Conservation (phyloP, 1,139 yeast genomes). For the Candida gigantensis region DNA sequence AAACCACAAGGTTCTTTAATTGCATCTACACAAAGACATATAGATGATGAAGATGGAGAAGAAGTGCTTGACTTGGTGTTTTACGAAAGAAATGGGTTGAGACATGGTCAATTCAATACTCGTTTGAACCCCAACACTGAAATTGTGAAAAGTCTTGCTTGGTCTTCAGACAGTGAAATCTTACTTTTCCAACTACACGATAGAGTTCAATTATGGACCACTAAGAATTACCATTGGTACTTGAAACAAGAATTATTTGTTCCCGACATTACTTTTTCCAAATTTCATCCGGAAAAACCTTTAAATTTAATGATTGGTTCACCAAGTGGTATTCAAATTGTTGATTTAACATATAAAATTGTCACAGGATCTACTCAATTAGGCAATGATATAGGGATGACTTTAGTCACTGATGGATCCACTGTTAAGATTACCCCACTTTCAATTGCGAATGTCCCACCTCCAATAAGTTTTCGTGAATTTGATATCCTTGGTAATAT, state of each 20-base stretch:
- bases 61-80: constrained; percentile 62
- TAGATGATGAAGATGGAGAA: constrained; percentile 50
- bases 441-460: constrained; percentile 87
- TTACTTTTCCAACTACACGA: constrained; percentile 65
- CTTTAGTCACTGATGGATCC: constrained; percentile 77
- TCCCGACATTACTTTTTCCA: constrained; percentile 47
- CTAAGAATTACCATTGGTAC: constrained; percentile 95
- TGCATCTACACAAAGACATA: constrained; percentile 72
- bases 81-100: constrained; percentile 89
- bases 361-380: constrained; percentile 67
- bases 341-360: constrained; percentile 67
- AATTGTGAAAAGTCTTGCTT: constrained; percentile 54
- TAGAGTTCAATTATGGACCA: constrained; percentile 81
- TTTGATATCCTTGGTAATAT: constrained; percentile 54
- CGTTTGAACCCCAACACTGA: constrained; percentile 54
- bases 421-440: constrained; percentile 80
- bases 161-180: constrained; percentile 85
- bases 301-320: constrained; percentile 70
- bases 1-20: constrained; percentile 88
- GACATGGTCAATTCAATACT: constrained; percentile 83
- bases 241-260: constrained; percentile 71
- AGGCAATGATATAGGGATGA: constrained; percentile 77
- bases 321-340: constrained; percentile 49
- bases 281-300: constrained; percentile 92
- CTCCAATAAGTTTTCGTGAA: constrained; percentile 82